Conservation (phyloP, 202 grass and related monocot genomes). For the Brachypodium distachyon region DNA sequence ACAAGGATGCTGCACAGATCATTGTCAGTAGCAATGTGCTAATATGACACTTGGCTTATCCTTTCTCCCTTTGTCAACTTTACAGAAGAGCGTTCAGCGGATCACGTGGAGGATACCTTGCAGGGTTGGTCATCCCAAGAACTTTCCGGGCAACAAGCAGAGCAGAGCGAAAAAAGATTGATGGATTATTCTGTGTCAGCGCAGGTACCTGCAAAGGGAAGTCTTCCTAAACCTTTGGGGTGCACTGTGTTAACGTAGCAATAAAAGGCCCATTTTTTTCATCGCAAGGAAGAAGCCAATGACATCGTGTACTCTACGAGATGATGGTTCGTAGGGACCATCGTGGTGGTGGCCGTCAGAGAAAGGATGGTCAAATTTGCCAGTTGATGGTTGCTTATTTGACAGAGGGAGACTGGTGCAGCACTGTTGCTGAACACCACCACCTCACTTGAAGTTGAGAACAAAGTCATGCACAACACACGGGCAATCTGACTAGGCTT, state of each 20-base stretch:
- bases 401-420: no score
- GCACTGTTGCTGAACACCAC: no score
- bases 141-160: neutral
- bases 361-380: neutral
- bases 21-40: neutral
- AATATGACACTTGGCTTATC: neutral
- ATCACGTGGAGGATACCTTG: slow-evolving; percentile 20
- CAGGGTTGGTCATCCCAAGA: slow-evolving; percentile 16
- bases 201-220: neutral
- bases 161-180: neutral
- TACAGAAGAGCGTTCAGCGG: slow-evolving; percentile 15
- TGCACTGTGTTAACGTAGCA: neutral
- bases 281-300: no score
- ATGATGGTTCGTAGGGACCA: no score
- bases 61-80: neutral
- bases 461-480: no score
- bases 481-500: no score
- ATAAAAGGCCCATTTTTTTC: no score
- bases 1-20: neutral
- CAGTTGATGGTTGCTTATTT: no score
- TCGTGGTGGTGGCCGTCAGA: no score
- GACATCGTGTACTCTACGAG: no score
- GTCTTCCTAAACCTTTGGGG: neutral
- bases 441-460: no score
- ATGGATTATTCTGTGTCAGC: neutral